phyloP scores from a whole-genome alignment of 1,284 basidiomycete genomes.

The Prillingera fragicola region DNA sequence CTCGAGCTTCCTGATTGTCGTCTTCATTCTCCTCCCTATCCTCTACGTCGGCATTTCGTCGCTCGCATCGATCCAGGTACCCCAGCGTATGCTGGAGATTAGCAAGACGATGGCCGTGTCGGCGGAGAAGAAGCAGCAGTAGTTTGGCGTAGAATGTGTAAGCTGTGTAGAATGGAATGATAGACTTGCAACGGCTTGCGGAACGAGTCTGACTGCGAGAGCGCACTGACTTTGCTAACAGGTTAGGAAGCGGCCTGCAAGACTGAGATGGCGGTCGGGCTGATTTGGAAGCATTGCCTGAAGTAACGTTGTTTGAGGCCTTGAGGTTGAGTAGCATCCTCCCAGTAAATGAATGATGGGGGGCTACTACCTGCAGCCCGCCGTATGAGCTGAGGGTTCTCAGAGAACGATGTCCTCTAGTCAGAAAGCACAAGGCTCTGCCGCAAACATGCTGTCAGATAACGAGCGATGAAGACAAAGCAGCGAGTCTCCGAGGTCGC shows the following conservation, averaged over 20 bases:
- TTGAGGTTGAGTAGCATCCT: no score
- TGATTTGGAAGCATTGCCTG: no score
- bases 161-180: conserved; percentile 7
- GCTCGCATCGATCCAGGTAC: conserved; percentile 68
- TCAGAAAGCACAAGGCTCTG: no score
- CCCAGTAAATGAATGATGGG: no score
- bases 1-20: conserved; percentile 59
- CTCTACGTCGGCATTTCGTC: conserved; percentile 62
- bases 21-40: conserved; percentile 68
- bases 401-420: conserved; percentile 1
- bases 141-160: conserved; percentile 17
- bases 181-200: background rate
- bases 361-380: no score
- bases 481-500: no score
- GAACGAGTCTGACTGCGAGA: conserved; percentile 5
- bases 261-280: no score
- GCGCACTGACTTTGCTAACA: conserved; percentile 2
- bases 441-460: no score
- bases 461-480: no score
- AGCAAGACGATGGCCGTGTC: conserved; percentile 50
- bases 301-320: no score
- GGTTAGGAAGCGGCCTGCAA: no score
- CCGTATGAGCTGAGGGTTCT: no score
- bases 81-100: conserved; percentile 46
- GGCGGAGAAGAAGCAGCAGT: conserved; percentile 74